Conservation (phyloP, 1,284 basidiomycete species). For the Trametes polyzona region DNA sequence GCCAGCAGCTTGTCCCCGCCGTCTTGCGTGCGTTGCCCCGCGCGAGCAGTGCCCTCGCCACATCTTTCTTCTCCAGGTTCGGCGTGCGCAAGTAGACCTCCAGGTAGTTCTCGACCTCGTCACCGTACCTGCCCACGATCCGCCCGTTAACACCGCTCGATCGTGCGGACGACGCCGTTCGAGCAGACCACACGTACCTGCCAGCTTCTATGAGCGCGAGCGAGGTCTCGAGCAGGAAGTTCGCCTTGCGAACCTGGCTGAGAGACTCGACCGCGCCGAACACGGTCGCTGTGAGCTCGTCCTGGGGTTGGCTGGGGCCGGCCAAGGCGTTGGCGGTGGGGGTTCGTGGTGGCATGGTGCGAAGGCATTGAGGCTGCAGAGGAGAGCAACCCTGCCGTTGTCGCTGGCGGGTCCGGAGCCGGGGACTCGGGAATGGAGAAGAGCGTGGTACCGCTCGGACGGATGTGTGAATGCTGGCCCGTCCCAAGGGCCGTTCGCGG, state of each 20-base stretch:
- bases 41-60: slow-evolving; percentile 57
- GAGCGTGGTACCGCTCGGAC: slow-evolving; percentile 11
- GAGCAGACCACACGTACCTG: slow-evolving; percentile 35
- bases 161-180: not conserved
- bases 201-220: slow-evolving; percentile 57
- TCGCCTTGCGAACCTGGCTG: slow-evolving; percentile 52
- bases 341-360: slow-evolving; percentile 29
- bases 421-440: slow-evolving; percentile 15
- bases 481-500: slow-evolving; percentile 13
- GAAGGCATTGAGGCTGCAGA: slow-evolving; percentile 25
- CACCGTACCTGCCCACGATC: slow-evolving; percentile 51
- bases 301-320: slow-evolving; percentile 32
- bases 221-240: slow-evolving; percentile 61
- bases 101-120: slow-evolving; percentile 63
- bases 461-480: slow-evolving; percentile 7
- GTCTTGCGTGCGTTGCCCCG: slow-evolving; percentile 60
- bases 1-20: slow-evolving; percentile 54
- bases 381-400: not conserved
- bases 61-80: slow-evolving; percentile 51
- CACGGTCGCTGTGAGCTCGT: slow-evolving; percentile 64
- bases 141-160: not conserved
- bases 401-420: slow-evolving; percentile 14
- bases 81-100: slow-evolving; percentile 68
- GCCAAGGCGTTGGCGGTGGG: slow-evolving; percentile 16
- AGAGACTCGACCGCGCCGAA: slow-evolving; percentile 57